Evolutionary conservation across 73 alveolate species (phyloP), one percentile per base, ranked within the genome.

Genomic region (Breviolum minutum): DNA sequence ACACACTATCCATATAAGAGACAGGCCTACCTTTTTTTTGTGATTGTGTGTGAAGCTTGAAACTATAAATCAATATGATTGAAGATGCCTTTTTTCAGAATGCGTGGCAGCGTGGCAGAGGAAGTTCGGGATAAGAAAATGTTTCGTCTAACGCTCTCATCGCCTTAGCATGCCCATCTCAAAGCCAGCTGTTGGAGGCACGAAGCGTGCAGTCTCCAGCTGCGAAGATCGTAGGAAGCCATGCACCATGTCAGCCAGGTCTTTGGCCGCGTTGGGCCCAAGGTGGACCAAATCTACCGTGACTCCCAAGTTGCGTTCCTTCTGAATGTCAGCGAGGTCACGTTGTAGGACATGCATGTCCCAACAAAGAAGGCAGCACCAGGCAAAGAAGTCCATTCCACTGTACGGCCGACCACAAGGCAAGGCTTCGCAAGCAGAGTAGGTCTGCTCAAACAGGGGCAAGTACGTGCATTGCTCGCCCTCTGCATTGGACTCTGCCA

Each of bases 361-460:
- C 94, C 93, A 94, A 85, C 99, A 94, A 5, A 94, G 99, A 24
- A 77, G 85, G 99, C 99, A 94, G 66, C 97, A 92, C 99, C 99
- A 94, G 24, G 93, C 94, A 24, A 94, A 94, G 99, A 94, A 94
- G 85, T 94, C 29, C 99, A 94, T 63, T 26, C 99, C 99, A 20
- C 94, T 76, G 73, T 94, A 94, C 6, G 99, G 93, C 73, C 99
- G 64, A 10, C 99, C 99, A 63, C 63, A 7, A 3, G 83, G 79
- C 16, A 40, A 69, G 32, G 79, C 84, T 22, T 86, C 93, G 9
- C 86, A 86, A 19, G 99, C 93, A 5, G 81, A 87, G 85, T 62
- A 77, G 40, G 99, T 94, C 71, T 76, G 85, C 80, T 94, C 99
- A 80, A 94, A 94, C 66, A 94, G 94, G 3, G 99, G 99, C 69